phyloP scores from a whole-genome alignment of 257 asterid genomes.

The Solanum habrochaites region DNA sequence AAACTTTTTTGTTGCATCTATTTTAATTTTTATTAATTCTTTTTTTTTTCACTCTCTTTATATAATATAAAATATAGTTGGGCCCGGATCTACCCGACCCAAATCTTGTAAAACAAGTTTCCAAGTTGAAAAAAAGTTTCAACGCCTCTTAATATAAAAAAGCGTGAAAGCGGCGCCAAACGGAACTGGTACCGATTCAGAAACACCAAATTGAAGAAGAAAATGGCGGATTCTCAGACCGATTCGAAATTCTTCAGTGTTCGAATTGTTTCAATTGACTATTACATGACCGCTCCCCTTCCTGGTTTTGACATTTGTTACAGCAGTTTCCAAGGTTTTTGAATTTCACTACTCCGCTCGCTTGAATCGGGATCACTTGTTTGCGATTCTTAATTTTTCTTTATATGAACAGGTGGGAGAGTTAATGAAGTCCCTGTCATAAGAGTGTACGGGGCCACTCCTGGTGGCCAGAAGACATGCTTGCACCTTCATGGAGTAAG shows the following conservation, averaged over 20 bases:
- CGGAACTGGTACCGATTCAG: background rate
- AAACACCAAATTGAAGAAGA: background rate
- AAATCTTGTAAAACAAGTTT: background rate
- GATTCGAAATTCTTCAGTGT: conserved; percentile 39
- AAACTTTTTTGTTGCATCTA: too few species aligned
- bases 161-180: background rate
- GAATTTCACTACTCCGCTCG: background rate
- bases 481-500: conserved; percentile 85
- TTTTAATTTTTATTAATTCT: too few species aligned
- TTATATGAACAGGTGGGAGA: conserved; percentile 57
- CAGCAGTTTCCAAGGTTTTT: conserved; percentile 57
- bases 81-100: background rate
- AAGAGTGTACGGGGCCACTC: conserved; percentile 80
- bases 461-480: conserved; percentile 92
- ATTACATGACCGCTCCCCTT: conserved; percentile 72
- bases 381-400: background rate
- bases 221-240: conserved; percentile 48
- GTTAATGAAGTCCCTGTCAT: conserved; percentile 88
- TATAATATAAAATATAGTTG: background rate
- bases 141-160: background rate
- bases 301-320: conserved; percentile 55
- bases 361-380: background rate
- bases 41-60: too few species aligned
- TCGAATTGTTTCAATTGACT: conserved; percentile 79
- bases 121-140: background rate